Evolutionary conservation across 2,329 filamentous ascomycete genomes (phyloP).

Genomic region (Colletotrichum somersetense): DNA sequence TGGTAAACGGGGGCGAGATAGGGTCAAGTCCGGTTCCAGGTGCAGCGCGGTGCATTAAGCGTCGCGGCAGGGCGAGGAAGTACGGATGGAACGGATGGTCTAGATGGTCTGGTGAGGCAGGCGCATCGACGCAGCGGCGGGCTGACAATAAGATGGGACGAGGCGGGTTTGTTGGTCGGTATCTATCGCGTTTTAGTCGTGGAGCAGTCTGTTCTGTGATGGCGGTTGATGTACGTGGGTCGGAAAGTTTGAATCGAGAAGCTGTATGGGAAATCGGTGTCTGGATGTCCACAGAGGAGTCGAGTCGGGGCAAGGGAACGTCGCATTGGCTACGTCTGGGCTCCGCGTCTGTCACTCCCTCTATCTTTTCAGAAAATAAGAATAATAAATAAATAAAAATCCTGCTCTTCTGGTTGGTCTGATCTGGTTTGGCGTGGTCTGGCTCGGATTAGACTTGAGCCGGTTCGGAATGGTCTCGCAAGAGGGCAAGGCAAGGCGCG

Average conservation of each 20-base stretch:
- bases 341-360: neutral
- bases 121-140: conserved; percentile 7
- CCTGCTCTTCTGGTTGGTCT: conserved; percentile 4
- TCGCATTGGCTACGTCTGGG: conserved; percentile 13
- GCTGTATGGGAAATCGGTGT: conserved; percentile 40
- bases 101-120: neutral
- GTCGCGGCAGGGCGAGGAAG: neutral
- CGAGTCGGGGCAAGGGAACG: conserved; percentile 12
- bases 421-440: conserved; percentile 12
- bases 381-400: neutral
- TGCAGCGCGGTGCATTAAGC: conserved; percentile 1
- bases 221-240: conserved; percentile 30
- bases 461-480: conserved; percentile 18
- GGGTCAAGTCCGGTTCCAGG: conserved; percentile 4
- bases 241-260: conserved; percentile 33
- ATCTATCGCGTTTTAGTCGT: neutral
- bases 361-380: no score
- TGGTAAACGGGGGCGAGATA: neutral
- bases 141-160: conserved; percentile 4
- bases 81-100: neutral
- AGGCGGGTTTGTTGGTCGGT: conserved; percentile 1
- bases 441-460: conserved; percentile 4
- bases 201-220: neutral
- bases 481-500: neutral
- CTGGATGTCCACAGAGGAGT: conserved; percentile 27